These are phyloP conservation scores for Perkinsus chesapeaki DNA, from an alignment of 169 alveolate species.

Conservation along the genomic window DNA sequence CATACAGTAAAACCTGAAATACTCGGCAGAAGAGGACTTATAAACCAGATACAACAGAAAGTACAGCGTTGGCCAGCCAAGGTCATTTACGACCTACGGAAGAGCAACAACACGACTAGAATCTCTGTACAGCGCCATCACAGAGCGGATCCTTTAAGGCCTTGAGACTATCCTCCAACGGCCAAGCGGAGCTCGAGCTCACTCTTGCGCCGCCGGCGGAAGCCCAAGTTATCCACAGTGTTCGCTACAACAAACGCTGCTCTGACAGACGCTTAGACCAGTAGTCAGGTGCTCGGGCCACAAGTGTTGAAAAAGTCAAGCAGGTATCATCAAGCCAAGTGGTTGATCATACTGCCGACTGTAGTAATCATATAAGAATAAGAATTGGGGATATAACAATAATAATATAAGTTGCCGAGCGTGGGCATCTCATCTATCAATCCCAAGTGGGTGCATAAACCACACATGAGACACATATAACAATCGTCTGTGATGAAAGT, in stretches of 20 bases:
- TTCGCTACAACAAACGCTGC: not conserved
- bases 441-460: not conserved
- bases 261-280: not conserved
- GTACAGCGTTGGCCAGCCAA: not conserved
- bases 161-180: not conserved
- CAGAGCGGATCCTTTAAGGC: not conserved
- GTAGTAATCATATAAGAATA: not conserved
- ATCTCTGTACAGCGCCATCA: not conserved
- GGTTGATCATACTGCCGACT: not conserved
- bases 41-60: no score
- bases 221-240: not conserved
- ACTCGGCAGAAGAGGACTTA: no score
- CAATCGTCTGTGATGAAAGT: not conserved
- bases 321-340: not conserved
- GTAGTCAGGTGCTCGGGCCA: not conserved
- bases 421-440: not conserved
- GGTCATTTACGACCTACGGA: not conserved
- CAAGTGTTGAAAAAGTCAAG: not conserved
- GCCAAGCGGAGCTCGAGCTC: not conserved
- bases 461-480: not conserved
- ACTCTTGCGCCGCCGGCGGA: not conserved
- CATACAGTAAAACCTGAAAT: no score
- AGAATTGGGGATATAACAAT: no score
- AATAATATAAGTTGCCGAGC: not conserved
- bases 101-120: not conserved